Evolutionary conservation across 2,329 filamentous ascomycete genomes (phyloP).

Genomic region (Tolypocladium endophyticum): DNA sequence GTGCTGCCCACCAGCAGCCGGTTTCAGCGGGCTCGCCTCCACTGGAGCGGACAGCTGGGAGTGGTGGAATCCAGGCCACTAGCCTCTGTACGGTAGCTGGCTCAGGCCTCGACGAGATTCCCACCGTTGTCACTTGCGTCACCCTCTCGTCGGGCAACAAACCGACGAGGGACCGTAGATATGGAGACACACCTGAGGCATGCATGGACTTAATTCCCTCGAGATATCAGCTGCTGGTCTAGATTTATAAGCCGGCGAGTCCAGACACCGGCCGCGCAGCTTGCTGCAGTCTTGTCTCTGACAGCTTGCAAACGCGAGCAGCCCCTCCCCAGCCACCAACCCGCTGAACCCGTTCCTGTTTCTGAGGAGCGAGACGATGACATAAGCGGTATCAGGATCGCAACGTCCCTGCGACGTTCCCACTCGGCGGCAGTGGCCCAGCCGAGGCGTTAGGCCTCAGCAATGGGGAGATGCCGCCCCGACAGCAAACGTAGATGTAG

Average conservation of each 20-base stretch:
- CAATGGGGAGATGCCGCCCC: background rate
- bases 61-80: background rate
- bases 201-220: background rate
- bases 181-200: too few relatives aligned
- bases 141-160: background rate
- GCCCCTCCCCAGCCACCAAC: background rate
- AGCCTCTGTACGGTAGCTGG: background rate
- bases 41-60: background rate
- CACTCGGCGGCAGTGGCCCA: background rate
- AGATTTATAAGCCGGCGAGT: background rate
- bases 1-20: too few relatives aligned
- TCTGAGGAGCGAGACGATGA: background rate
- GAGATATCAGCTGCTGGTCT: background rate
- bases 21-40: background rate
- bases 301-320: background rate
- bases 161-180: too few relatives aligned
- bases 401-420: slow-evolving; percentile 2
- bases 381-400: background rate
- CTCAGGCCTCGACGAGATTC: background rate
- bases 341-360: background rate
- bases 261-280: background rate
- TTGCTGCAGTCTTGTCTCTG: background rate
- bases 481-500: background rate
- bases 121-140: background rate
- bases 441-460: background rate